phyloP scores from a whole-genome alignment of 176 grass and related monocot species.

The Thalia dealbata region DNA sequence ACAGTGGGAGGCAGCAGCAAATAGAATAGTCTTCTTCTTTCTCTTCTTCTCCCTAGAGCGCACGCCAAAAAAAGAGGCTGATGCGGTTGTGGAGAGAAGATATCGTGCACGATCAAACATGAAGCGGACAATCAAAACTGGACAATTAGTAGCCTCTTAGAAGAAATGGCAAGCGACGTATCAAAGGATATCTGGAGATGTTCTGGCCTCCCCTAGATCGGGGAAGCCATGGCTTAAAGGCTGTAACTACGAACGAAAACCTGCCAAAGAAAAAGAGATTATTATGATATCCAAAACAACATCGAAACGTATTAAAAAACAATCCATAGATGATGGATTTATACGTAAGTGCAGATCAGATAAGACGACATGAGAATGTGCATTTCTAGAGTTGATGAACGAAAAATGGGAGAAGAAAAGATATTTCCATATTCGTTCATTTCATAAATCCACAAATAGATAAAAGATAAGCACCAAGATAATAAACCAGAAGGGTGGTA shows the following conservation, averaged over 20 bases:
- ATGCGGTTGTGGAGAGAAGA: constrained; percentile 9
- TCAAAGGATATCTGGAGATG: not conserved
- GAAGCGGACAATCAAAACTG: not conserved
- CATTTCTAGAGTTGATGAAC: not conserved
- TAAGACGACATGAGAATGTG: not conserved
- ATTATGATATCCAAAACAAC: not conserved
- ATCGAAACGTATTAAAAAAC: not conserved
- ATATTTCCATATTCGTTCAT: not conserved
- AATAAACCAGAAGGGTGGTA: not conserved
- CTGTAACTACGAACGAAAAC: not conserved
- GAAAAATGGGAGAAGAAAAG: not conserved
- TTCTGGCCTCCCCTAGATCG: not conserved
- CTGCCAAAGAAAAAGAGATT: not conserved
- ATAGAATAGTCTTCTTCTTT: constrained; percentile 11
- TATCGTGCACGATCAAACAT: constrained; percentile 1
- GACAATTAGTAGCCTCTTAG: not conserved
- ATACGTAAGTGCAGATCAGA: not conserved
- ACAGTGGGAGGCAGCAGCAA: constrained; percentile 9
- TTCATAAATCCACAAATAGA: not conserved
- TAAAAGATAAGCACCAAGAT: not conserved
- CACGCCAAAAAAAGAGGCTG: constrained; percentile 28
- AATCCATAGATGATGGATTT: not conserved
- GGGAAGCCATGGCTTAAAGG: not conserved
- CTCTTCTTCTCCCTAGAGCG: constrained; percentile 28
- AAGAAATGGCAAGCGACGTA: not conserved